Percentiles rank a stretch among this genome's conserved stretches.
These are phyloP conservation scores for Asclepias syriaca DNA, from an alignment of 257 asterid genomes.

Conservation along the genomic window DNA sequence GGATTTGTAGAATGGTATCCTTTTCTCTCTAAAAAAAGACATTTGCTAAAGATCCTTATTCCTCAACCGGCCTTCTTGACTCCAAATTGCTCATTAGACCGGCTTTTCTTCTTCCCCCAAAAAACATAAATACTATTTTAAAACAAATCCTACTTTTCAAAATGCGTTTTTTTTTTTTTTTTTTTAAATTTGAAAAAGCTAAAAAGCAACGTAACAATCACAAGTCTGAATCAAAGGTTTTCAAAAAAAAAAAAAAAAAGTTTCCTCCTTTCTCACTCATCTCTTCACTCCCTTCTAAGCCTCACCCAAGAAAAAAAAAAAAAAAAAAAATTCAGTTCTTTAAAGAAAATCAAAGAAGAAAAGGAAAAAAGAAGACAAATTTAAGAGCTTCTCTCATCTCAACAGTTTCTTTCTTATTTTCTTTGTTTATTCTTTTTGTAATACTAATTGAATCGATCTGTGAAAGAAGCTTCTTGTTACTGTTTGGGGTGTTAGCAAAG, in stretches of 20 bases:
- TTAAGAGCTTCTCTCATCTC: background rate
- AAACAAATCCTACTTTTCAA: too few relatives aligned
- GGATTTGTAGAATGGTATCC: too few relatives aligned
- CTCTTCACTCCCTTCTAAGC: background rate
- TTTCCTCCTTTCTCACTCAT: background rate
- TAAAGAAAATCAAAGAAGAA: background rate
- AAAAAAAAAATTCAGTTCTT: too few relatives aligned
- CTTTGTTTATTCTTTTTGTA: background rate
- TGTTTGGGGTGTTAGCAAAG: background rate
- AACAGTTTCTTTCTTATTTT: background rate
- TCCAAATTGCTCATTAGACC: too few relatives aligned
- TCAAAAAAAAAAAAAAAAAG: slow-evolving; percentile 6
- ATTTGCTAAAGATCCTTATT: too few relatives aligned
- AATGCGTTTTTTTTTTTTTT: too few relatives aligned
- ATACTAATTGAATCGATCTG: background rate
- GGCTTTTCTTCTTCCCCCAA: too few relatives aligned
- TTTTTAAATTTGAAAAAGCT: background rate
- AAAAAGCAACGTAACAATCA: background rate
- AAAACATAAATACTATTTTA: background rate
- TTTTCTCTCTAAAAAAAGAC: too few relatives aligned
- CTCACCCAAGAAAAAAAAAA: slow-evolving; percentile 2
- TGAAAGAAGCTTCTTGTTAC: background rate
- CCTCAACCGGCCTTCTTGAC: too few relatives aligned
- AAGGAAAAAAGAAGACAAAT: background rate
- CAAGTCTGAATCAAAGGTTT: slow-evolving; percentile 7